Evolutionary conservation across 2,329 filamentous ascomycete species (phyloP).

Genomic region (Epichloe uncinata): DNA sequence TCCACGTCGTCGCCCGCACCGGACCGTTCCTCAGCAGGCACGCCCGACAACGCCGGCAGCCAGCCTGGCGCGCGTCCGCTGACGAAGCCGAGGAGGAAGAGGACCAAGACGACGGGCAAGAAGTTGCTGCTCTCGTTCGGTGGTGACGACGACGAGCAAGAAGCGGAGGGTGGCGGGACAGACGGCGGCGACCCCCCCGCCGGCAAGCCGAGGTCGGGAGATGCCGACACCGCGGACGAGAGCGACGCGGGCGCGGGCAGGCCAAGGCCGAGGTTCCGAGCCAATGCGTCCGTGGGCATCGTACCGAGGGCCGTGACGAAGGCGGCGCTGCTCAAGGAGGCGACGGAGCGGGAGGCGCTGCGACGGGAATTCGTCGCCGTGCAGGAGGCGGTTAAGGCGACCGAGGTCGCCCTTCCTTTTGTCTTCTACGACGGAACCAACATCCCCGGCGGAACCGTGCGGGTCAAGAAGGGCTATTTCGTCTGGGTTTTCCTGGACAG

Average conservation of each 20-base stretch:
- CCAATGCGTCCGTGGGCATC: conserved; percentile 46
- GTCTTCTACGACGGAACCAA: conserved; percentile 95
- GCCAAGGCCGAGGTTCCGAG: conserved; percentile 39
- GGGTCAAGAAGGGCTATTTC: conserved; percentile 84
- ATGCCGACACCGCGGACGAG: conserved; percentile 13
- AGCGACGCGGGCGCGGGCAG: conserved; percentile 3
- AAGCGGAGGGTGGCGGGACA: conserved; percentile 31
- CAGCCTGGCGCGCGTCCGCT: conserved; percentile 15
- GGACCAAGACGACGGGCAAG: conserved; percentile 24
- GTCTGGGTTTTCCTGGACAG: conserved; percentile 90
- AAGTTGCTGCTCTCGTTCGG: conserved; percentile 51
- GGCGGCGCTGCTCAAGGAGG: conserved; percentile 65
- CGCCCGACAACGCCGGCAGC: conserved; percentile 30
- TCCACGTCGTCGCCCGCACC: conserved; percentile 26
- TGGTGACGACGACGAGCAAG: conserved; percentile 40
- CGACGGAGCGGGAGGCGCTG: conserved; percentile 63
- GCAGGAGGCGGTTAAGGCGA: conserved; percentile 77
- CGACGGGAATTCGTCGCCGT: conserved; percentile 70
- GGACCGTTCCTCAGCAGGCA: conserved; percentile 34
- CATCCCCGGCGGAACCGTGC: conserved; percentile 69
- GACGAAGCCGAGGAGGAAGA: conserved; percentile 27
- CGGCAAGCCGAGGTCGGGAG: conserved; percentile 3
- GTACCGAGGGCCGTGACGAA: conserved; percentile 59
- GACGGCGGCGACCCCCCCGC: not conserved
- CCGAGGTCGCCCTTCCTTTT: conserved; percentile 84